Percentiles rank a stretch among this genome's conserved stretches.
These are phyloP conservation scores for Quercus aquifolioides DNA, from an alignment of 306 rosid genomes.

Conservation along the genomic window DNA sequence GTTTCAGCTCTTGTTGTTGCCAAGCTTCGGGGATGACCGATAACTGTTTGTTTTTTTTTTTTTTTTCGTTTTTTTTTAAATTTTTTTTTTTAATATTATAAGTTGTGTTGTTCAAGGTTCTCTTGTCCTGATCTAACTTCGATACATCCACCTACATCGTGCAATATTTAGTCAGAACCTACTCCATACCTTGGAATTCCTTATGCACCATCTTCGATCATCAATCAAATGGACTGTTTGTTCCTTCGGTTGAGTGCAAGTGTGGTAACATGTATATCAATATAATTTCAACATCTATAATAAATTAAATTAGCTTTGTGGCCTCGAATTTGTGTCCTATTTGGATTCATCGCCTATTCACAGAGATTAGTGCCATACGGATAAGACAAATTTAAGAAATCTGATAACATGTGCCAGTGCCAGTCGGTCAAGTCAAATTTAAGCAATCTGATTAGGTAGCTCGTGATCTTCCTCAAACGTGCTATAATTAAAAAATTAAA, in stretches of 20 bases:
- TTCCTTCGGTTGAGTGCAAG: too few relatives aligned
- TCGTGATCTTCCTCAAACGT: neutral
- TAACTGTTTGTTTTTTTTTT: too few relatives aligned
- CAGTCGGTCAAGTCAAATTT: neutral
- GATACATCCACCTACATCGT: neutral
- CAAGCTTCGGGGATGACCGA: too few relatives aligned
- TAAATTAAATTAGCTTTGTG: neutral
- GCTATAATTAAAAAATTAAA: neutral
- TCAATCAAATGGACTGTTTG: neutral
- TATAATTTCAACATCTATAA: too few relatives aligned
- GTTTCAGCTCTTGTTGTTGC: too few relatives aligned
- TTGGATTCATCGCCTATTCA: neutral
- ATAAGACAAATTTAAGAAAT: too few relatives aligned
- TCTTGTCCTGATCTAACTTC: neutral
- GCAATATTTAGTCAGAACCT: neutral
- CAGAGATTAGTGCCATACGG: neutral
- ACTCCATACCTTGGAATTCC: neutral
- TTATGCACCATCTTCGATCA: neutral
- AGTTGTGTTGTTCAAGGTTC: neutral
- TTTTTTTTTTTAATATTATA: too few relatives aligned
- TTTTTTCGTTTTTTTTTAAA: too few relatives aligned
- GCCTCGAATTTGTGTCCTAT: neutral
- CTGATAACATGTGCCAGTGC: neutral
- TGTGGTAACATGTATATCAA: too few relatives aligned
- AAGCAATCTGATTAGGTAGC: neutral